Conservation (phyloP, 2,329 filamentous ascomycete species). For the Tolypocladium tropicale region DNA sequence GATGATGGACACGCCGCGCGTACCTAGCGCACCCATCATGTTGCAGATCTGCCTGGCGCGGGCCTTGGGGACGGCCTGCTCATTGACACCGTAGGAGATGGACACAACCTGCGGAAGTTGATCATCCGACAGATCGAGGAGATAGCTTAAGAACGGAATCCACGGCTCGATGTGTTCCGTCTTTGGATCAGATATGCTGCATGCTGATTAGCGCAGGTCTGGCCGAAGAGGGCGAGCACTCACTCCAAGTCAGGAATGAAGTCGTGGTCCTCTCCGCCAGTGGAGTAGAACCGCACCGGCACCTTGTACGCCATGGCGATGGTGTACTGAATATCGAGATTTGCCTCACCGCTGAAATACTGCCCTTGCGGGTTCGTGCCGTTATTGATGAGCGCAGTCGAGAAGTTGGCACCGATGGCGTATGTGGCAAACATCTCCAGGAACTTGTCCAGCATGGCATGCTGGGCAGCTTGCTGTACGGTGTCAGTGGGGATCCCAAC, state of each 20-base stretch:
- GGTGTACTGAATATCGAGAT: conserved; percentile 27
- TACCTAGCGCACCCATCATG: conserved; percentile 54
- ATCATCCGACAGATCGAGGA: conserved; percentile 41
- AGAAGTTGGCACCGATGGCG: conserved; percentile 43
- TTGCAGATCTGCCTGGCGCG: conserved; percentile 44
- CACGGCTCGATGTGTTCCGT: conserved; percentile 51
- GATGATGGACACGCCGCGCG: conserved; percentile 57
- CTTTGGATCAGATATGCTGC: conserved; percentile 16
- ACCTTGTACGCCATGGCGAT: conserved; percentile 22
- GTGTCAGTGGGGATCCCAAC: conserved; percentile 3
- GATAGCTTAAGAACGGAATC: conserved; percentile 50
- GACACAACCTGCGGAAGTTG: conserved; percentile 53
- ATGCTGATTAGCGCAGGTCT: background rate
- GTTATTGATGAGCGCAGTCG: conserved; percentile 44
- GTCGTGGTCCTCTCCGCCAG: conserved; percentile 19
- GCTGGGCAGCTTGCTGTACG: conserved; percentile 36
- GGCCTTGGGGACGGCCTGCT: conserved; percentile 48
- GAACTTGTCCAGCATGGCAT: conserved; percentile 46
- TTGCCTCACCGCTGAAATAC: conserved; percentile 21
- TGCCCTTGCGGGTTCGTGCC: conserved; percentile 39
- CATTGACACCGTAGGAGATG: conserved; percentile 62
- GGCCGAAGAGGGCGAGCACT: conserved; percentile 5
- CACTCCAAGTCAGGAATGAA: conserved; percentile 24
- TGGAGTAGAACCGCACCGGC: conserved; percentile 21
- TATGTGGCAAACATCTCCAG: conserved; percentile 41